Conservation (phyloP, 2,329 filamentous ascomycete species). For the Aspergillus spinulosporus region DNA sequence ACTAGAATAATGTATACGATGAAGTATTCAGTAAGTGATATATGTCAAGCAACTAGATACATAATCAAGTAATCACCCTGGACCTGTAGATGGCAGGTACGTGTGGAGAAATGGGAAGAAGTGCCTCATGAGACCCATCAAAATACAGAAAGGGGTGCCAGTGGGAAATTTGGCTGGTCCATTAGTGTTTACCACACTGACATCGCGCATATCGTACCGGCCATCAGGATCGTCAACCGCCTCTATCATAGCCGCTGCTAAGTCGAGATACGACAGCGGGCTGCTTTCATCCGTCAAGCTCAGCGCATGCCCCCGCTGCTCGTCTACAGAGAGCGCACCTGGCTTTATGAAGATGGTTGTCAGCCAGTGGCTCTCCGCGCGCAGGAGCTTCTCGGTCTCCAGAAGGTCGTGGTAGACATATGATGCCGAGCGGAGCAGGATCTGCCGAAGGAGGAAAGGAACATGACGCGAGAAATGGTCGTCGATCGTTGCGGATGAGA, state of each 20-base stretch:
- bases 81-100: too few relatives aligned
- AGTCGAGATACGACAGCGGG: not conserved
- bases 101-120: too few relatives aligned
- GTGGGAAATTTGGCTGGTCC: not conserved
- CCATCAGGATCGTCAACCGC: not conserved
- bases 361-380: not conserved
- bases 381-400: not conserved
- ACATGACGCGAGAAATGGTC: not conserved
- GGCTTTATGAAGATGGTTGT: not conserved
- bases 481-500: not conserved
- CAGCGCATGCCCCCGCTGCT: not conserved
- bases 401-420: not conserved
- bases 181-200: not conserved
- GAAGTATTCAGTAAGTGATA: too few relatives aligned
- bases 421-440: not conserved
- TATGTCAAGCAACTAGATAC: too few relatives aligned
- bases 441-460: not conserved
- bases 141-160: not conserved
- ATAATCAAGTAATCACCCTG: too few relatives aligned
- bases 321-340: not conserved
- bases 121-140: not conserved
- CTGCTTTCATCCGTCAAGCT: not conserved
- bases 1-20: too few relatives aligned
- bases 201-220: not conserved
- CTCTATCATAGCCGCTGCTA: not conserved